Evolutionary conservation across 2,329 filamentous ascomycete genomes (phyloP), one percentile per base, ranked within the genome.

Genomic region (Xylaria sp.): DNA sequence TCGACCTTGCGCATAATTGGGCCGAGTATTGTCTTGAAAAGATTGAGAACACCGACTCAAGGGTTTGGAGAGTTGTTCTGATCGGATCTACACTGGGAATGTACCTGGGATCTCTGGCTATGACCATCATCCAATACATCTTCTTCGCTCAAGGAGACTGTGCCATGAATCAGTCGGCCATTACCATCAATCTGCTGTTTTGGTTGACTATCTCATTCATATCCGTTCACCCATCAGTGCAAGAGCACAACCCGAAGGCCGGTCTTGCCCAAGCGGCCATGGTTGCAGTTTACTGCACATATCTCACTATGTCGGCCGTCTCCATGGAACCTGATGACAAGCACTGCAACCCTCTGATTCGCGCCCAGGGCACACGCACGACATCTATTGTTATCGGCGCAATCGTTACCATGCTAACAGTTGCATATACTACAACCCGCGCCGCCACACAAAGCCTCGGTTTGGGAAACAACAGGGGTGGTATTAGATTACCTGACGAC

Each of bases 211-310:
- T 97, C 70, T 97, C 94, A 0, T 86, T 90, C 72, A 86, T 97
- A 38, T 97, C 95, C 0, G 91, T 99, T 69, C 94, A 98, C 78
- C 94, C 96, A 1, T 88, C 88, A 0, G 89, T 99, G 15, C 96
- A 99, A 80, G 93, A 94, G 77, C 91, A 91, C 79, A 99, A 99
- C 80, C 90, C 94, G 57, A 94, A 95, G 78, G 96, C 96, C 49
- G 96, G 96, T 58, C 87, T 99, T 67, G 96, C 96, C n/a, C 96
- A 99, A 79, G 94, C 94, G 49, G 95, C 96, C 70, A 97, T 98
- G 88, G 96, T 99, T 53, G 93, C 94, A 20, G 89, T 97, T 67
- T 99, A 99, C 85, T 99, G 96, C 88, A 98, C 96, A 51, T 99
- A 99, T 79, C 88, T 99, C 64, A 99, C 96, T 73, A 93, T 99